A percentile compares a stretch with the other conserved stretches of the same genome.
phyloP scores from a whole-genome alignment of 2,329 filamentous ascomycete species.

The Alternaria sp. region DNA sequence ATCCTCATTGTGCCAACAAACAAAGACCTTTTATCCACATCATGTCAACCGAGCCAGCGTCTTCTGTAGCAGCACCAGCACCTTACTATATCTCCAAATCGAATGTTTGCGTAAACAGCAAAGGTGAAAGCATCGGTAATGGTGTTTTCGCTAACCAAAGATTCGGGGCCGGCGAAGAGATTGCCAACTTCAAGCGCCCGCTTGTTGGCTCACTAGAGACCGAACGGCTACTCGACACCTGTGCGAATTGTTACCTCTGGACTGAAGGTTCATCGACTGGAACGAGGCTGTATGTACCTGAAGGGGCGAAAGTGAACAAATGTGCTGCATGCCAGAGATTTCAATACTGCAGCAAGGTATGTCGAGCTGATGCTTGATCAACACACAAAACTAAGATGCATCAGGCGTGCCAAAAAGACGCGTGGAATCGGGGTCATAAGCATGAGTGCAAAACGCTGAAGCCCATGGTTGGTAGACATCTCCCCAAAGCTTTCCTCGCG shows the following conservation, averaged over 20 bases:
- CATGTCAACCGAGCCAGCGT: constrained; percentile 4
- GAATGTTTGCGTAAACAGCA: constrained; percentile 29
- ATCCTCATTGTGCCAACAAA: neutral
- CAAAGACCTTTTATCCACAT: neutral
- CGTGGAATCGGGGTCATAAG: constrained; percentile 69
- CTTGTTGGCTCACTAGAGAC: constrained; percentile 65
- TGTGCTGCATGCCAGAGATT: constrained; percentile 68
- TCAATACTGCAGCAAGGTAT: constrained; percentile 68
- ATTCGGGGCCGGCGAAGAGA: constrained; percentile 59
- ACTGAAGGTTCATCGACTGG: constrained; percentile 43
- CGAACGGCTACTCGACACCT: constrained; percentile 62
- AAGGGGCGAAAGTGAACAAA: constrained; percentile 55
- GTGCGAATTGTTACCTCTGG: constrained; percentile 65
- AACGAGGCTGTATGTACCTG: constrained; percentile 44
- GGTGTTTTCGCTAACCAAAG: constrained; percentile 64
- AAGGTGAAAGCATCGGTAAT: constrained; percentile 53
- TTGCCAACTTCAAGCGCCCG: constrained; percentile 61
- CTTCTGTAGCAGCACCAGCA: constrained; percentile 6
- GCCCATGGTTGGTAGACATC: constrained; percentile 50
- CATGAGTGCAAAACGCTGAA: constrained; percentile 66
- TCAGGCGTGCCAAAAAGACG: constrained; percentile 66
- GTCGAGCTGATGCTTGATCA: neutral
- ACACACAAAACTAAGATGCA: constrained; percentile 10
- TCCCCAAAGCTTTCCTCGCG: constrained; percentile 66
- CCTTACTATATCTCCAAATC: constrained; percentile 37